These are phyloP conservation scores for Venturiaceae sp. DNA, from an alignment of 2,329 filamentous ascomycete species.

Conservation along the genomic window DNA sequence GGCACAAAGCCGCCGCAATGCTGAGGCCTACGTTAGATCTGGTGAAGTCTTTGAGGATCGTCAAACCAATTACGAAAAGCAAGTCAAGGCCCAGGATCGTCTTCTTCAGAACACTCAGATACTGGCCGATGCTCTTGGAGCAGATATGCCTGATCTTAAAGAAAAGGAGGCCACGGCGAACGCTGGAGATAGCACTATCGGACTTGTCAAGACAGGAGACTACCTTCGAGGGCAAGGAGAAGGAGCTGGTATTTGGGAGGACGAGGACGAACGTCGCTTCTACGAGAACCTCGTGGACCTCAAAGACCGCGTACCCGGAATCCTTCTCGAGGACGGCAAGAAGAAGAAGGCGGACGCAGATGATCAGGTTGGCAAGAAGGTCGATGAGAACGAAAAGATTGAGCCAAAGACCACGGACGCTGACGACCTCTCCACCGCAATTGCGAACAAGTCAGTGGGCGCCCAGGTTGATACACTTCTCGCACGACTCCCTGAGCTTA, in stretches of 20 bases:
- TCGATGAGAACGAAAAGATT: conserved; percentile 43
- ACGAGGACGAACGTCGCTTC: conserved; percentile 94
- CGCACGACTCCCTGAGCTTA: conserved; percentile 79
- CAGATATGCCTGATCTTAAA: conserved; percentile 88
- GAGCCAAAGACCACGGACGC: conserved; percentile 26
- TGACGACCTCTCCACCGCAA: conserved; percentile 85
- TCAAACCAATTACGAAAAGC: conserved; percentile 90
- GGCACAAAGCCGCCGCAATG: conserved; percentile 84
- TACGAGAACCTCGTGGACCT: conserved; percentile 95
- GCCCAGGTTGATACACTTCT: conserved; percentile 91
- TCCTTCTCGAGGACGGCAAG: conserved; percentile 86
- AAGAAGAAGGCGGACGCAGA: conserved; percentile 83
- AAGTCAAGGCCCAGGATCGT: conserved; percentile 84
- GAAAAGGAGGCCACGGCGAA: conserved; percentile 65
- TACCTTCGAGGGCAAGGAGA: conserved; percentile 86
- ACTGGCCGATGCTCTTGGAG: conserved; percentile 76
- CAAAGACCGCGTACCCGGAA: conserved; percentile 89
- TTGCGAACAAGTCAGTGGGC: conserved; percentile 94
- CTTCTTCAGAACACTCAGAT: conserved; percentile 83
- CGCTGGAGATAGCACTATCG: conserved; percentile 67
- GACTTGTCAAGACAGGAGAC: conserved; percentile 86
- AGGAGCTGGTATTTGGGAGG: conserved; percentile 93
- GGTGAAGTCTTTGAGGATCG: conserved; percentile 97
- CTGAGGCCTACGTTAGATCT: conserved; percentile 96
- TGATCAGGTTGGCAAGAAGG: conserved; percentile 72